A percentile compares a stretch with the other conserved stretches of the same genome.
phyloP scores from a whole-genome alignment of 352 stramenopile genomes.

The Phytophthora quininea region DNA sequence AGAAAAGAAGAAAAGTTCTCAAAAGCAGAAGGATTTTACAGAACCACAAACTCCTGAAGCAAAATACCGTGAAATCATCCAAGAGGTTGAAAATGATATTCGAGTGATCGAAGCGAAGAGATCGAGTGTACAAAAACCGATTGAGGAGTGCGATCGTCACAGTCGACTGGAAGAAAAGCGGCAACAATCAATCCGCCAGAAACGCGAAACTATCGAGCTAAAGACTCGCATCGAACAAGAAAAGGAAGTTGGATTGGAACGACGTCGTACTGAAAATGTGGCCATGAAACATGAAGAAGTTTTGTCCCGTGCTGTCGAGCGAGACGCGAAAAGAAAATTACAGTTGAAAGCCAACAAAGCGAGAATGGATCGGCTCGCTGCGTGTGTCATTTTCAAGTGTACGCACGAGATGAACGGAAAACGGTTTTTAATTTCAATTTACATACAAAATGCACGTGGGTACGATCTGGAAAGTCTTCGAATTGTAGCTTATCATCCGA shows the following conservation, averaged over 20 bases:
- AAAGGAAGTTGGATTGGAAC: slow-evolving; percentile 32
- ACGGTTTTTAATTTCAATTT: slow-evolving; percentile 53
- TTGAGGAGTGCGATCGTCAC: slow-evolving; percentile 1
- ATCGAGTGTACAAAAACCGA: not conserved
- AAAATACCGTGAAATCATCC: slow-evolving; percentile 2
- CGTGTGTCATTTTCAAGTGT: slow-evolving; percentile 42
- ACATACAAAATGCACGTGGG: slow-evolving; percentile 42
- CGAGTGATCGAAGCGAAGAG: slow-evolving; percentile 7
- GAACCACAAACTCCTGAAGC: too few relatives aligned
- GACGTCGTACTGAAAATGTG: slow-evolving; percentile 45
- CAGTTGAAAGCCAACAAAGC: slow-evolving; percentile 23
- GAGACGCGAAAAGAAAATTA: slow-evolving; percentile 12
- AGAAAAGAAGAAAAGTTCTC: slow-evolving; percentile 12
- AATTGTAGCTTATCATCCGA: slow-evolving; percentile 60
- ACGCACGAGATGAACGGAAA: slow-evolving; percentile 50
- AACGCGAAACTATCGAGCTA: slow-evolving; percentile 31
- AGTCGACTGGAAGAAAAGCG: slow-evolving; percentile 29
- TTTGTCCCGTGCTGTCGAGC: slow-evolving; percentile 32
- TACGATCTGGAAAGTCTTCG: slow-evolving; percentile 59
- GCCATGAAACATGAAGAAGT: slow-evolving; percentile 59
- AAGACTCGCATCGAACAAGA: slow-evolving; percentile 7
- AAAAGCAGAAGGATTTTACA: not conserved
- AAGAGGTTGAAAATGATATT: slow-evolving; percentile 16
- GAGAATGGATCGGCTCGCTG: slow-evolving; percentile 22
- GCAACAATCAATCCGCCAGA: slow-evolving; percentile 25